Percentiles rank a stretch among this genome's conserved stretches.
These are phyloP conservation scores for Pyrus hybrid DNA, from an alignment of 331 rosid species.

Conservation along the genomic window DNA sequence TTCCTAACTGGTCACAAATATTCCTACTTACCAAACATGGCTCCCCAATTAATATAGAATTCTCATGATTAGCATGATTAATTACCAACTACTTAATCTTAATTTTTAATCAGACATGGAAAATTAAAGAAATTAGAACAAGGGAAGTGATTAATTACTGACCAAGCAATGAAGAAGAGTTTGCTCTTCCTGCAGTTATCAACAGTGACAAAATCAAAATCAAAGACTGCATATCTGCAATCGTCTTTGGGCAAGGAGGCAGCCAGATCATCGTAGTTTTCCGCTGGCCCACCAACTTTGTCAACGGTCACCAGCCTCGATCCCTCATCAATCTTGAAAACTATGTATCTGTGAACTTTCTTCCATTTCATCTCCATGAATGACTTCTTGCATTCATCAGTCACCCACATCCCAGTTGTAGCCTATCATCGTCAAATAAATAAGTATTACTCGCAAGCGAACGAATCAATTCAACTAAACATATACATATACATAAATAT, in stretches of 20 bases:
- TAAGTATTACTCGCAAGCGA: background rate
- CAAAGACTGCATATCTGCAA: slow-evolving; percentile 94
- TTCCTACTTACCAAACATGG: background rate
- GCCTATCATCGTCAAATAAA: slow-evolving; percentile 35
- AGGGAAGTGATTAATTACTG: background rate
- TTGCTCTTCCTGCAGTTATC: slow-evolving; percentile 98
- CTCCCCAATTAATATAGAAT: background rate
- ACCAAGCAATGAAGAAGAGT: slow-evolving; percentile 99
- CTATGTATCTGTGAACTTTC: slow-evolving; percentile 85
- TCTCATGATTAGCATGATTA: background rate
- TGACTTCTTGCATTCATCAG: slow-evolving; percentile 93
- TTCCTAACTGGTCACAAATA: background rate
- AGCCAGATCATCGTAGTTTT: slow-evolving; percentile 73
- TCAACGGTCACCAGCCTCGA: slow-evolving; percentile 85
- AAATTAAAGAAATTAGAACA: background rate
- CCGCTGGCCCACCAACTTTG: slow-evolving; percentile 92
- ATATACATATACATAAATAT: too few relatives aligned
- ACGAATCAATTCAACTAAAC: background rate
- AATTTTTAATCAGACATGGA: background rate
- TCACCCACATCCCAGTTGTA: slow-evolving; percentile 98
- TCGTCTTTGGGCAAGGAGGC: slow-evolving; percentile 86
- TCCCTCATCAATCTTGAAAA: slow-evolving; percentile 89
- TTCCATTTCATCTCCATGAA: slow-evolving; percentile 99
- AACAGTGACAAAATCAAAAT: slow-evolving; percentile 90
- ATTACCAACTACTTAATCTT: background rate